phyloP scores from a whole-genome alignment of 805 yeast genomes.

The Metschnikowia reukaufii region DNA sequence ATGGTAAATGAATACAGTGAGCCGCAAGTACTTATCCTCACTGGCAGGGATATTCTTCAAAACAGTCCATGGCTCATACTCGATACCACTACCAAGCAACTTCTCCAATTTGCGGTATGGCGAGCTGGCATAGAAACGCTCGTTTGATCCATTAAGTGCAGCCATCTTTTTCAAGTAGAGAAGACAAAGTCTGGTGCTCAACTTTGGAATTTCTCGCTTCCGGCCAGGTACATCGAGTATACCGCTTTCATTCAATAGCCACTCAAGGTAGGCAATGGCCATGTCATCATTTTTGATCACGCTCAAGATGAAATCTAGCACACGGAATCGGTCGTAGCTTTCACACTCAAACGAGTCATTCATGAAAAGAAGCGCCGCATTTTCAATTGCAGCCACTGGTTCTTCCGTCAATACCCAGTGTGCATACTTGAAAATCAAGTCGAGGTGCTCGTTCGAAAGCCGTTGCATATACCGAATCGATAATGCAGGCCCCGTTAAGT shows the following conservation, averaged over 20 bases:
- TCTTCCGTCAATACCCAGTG: constrained; percentile 47
- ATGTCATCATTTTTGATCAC: constrained; percentile 23
- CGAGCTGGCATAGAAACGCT: constrained; percentile 16
- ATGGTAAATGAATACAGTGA: constrained; percentile 58
- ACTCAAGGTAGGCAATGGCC: constrained; percentile 45
- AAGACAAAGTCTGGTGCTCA: constrained; percentile 37
- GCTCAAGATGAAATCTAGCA: constrained; percentile 51
- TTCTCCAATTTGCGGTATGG: constrained; percentile 32
- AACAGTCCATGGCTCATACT: constrained; percentile 40
- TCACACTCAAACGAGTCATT: constrained; percentile 62
- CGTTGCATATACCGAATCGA: constrained; percentile 60
- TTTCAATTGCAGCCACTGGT: background rate
- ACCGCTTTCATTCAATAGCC: constrained; percentile 41
- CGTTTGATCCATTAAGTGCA: constrained; percentile 6
- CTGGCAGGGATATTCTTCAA: constrained; percentile 34
- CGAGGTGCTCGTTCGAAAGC: constrained; percentile 48
- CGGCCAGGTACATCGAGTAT: constrained; percentile 21
- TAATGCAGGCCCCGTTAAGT: constrained; percentile 39
- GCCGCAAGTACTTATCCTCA: constrained; percentile 36
- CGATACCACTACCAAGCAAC: constrained; percentile 31
- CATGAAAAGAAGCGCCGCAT: constrained; percentile 56
- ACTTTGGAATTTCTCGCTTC: constrained; percentile 23
- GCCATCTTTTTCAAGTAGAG: constrained; percentile 31
- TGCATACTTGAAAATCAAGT: constrained; percentile 57
- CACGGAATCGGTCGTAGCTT: constrained; percentile 51